These are phyloP conservation scores for Phaeotremella skinneri DNA, from an alignment of 768 basidiomycete species.

Conservation along the genomic window DNA sequence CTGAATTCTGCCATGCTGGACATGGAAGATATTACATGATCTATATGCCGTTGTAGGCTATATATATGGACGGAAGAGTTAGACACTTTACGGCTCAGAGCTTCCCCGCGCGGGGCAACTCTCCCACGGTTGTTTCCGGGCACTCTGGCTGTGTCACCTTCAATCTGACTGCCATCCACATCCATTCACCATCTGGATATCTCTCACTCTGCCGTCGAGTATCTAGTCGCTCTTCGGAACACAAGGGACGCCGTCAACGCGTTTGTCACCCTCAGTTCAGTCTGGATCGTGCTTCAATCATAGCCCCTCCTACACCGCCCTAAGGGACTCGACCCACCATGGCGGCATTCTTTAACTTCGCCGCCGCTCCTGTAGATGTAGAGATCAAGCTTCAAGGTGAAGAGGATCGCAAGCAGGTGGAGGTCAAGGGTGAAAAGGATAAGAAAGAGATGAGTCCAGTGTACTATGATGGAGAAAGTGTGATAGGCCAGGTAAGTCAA, in stretches of 20 bases:
- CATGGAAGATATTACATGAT: not conserved
- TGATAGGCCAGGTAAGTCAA: conserved; percentile 70
- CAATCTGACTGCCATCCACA: not conserved
- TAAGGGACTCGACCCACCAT: no score
- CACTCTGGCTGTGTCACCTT: not conserved
- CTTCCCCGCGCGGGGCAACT: not conserved
- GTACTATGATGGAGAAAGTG: conserved; percentile 93
- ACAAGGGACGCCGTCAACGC: no score
- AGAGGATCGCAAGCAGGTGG: conserved; percentile 81
- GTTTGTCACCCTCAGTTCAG: no score
- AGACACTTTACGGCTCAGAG: not conserved
- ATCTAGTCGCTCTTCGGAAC: no score
- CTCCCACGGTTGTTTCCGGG: not conserved
- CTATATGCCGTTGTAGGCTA: no score
- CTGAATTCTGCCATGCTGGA: not conserved
- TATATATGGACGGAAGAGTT: no score
- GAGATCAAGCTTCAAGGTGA: conserved; percentile 85
- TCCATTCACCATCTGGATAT: no score
- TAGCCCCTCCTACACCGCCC: no score
- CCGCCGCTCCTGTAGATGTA: conserved; percentile 76
- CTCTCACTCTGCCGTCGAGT: no score
- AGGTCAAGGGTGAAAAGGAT: conserved; percentile 86
- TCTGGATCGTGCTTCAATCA: no score
- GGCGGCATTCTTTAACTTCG: conserved; percentile 84
- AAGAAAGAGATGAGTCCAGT: conserved; percentile 78